These are phyloP conservation scores for Russula brevipes DNA, from an alignment of 768 basidiomycete species.

Conservation along the genomic window DNA sequence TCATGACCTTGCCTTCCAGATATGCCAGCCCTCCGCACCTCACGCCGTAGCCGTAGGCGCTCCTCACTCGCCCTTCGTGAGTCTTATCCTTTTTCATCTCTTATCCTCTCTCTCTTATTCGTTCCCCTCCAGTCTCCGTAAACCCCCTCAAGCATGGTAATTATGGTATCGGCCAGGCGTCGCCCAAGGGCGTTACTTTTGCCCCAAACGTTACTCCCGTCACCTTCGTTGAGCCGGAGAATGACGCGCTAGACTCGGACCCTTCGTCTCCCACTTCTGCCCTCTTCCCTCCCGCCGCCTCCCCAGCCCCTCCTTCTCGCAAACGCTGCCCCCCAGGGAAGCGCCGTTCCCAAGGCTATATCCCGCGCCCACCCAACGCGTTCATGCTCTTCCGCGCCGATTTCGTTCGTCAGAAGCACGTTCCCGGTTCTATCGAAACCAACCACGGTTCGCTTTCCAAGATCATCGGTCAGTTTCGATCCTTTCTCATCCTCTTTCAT, in stretches of 20 bases:
- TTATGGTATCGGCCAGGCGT: constrained; percentile 43
- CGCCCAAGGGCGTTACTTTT: constrained; percentile 51
- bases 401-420: constrained; percentile 41
- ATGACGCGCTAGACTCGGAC: constrained; percentile 33
- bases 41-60: constrained; percentile 26
- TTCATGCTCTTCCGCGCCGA: constrained; percentile 35
- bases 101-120: neutral
- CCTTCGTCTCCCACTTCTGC: constrained; percentile 35
- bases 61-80: constrained; percentile 24
- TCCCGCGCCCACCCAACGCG: constrained; percentile 34
- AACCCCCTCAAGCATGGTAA: constrained; percentile 47
- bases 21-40: constrained; percentile 23
- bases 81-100: neutral
- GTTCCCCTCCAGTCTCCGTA: constrained; percentile 12
- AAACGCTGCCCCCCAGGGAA: constrained; percentile 56
- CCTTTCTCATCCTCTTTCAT: neutral
- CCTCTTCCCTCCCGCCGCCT: constrained; percentile 52
- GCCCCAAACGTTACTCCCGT: constrained; percentile 58
- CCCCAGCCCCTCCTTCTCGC: constrained; percentile 38
- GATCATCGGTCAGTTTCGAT: constrained; percentile 36
- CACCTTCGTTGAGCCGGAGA: constrained; percentile 40
- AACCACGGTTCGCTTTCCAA: constrained; percentile 47
- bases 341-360: constrained; percentile 50
- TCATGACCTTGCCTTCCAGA: constrained; percentile 7
- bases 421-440: constrained; percentile 47